Evolutionary conservation across 345 rosid species (phyloP), one percentile per base, ranked within the genome.

Genomic region (Eucalyptus erythrocorys): DNA sequence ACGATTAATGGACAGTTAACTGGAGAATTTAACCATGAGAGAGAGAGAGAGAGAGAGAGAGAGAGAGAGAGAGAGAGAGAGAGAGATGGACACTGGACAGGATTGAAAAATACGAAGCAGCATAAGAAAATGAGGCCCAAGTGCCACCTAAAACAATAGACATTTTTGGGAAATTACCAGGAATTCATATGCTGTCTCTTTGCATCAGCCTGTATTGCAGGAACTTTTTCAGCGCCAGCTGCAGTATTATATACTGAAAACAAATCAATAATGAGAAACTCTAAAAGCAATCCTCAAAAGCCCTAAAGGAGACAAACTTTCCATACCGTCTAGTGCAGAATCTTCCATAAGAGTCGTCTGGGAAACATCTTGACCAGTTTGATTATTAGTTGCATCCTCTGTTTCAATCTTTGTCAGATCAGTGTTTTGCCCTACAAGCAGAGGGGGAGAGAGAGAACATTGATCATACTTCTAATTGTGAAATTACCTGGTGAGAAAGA

Each of bases 101-200:
- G 47, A 57, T 21, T 19, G 30, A 87, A 57, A 68, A 66, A 40
- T 14, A 17, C n/a, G 27, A 32, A 48, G 40, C 27, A 6, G 13
- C 84, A 40, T 8, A 40, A 76, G 84, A 40, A 76, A 40, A 37
- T 76, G 5, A 76, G 84, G 47, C 30, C 47, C 47, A 21, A 76
- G 14, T 76, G 82, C 30, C 30, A 40, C 27, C 27, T 37, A 76
- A 22, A 76, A 76, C 47, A 76, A 76, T 76, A 87, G 27, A 79
- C 42, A 79, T 42, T 85, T 86, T 27, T 92, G 88, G 86, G 37
- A 32, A 88, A 30, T 59, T 89, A 96, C 99, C 98, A 92, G 95
- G 90, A 91, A 90, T 91, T 92, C 53, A 91, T 48, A 88, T 80
- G 94, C 89, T 92, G 94, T 93, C 98, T 96, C 94, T 96, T 96